Evolutionary conservation across 345 rosid species (phyloP), one percentile per base, ranked within the genome.

Genomic region (Hypericum androsaemum): DNA sequence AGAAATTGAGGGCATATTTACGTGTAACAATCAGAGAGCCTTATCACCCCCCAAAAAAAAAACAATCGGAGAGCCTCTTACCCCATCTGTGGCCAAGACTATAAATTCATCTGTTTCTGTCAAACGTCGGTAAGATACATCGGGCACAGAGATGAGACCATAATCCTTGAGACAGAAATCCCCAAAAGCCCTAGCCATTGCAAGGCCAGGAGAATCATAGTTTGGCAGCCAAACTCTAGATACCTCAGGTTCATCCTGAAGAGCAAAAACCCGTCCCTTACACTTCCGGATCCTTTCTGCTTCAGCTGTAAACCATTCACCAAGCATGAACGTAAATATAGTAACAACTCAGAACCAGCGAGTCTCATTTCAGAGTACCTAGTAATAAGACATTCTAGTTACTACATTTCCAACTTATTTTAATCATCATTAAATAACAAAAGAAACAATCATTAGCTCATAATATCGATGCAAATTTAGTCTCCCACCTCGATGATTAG

Each of bases 161-260:
- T 71, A 94, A 64, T 94, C 86, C 73, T 94, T 94, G 12, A 94
- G 95, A 67, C 99, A 88, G 70, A 94, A 94, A 76, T 94, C 97
- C 57, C 99, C 97, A 50, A 94, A 83, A 52, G 99, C 99, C 50
- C 99, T 89, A 16, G 99, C 95, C 99, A 94, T 94, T 49, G 99
- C 99, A 45, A 94, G 92, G 17, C 99, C 99, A 49, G 99, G 99
- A 12, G 99, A 79, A 64, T 85, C 80, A 75, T 69, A 66, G 67
- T 94, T 80, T 56, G 99, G 99, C 41, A 94, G 74, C 99, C 99
- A 94, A 58, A 94, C 94, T 69, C 99, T 77, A 37, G 80, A 71
- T 66, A 94, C 99, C 63, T 88, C 99, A 40, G 99, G 99, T 61
- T 94, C 99, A 73, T 84, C 97, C 46, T 64, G 76, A 61, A 94